A percentile compares a stretch with the other conserved stretches of the same genome.
Evolutionary conservation across 148 eudicot genomes (phyloP).

Genomic region (Camellia granthamiana): DNA sequence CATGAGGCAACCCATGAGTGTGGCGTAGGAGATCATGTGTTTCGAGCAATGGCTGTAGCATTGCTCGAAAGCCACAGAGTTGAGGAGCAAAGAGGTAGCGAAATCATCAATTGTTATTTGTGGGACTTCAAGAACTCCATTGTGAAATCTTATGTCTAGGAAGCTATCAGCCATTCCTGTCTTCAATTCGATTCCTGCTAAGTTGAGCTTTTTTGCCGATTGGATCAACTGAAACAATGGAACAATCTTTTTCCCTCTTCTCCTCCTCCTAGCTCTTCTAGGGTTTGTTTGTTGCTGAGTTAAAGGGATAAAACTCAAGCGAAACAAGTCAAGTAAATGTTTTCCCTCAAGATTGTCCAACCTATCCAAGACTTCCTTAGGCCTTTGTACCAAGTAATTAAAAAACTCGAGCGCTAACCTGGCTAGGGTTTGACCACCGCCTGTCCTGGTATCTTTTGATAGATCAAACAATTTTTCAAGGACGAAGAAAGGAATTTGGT

Average conservation of each 20-base stretch:
- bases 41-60: not conserved
- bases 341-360: not conserved
- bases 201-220: not conserved
- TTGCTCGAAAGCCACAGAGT: conserved; percentile 7
- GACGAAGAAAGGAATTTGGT: conserved; percentile 4
- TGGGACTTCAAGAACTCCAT: not conserved
- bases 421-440: not conserved
- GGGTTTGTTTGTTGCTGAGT: not conserved
- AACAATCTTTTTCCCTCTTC: not conserved
- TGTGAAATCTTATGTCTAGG: not conserved
- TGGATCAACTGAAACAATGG: not conserved
- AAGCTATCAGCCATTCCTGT: not conserved
- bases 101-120: not conserved
- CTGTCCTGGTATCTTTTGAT: not conserved
- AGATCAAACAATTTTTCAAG: not conserved
- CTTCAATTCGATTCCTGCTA: not conserved
- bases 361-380: not conserved
- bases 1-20: not conserved
- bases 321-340: conserved; percentile 2
- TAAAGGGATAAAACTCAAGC: conserved; percentile 4
- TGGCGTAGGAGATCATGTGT: not conserved
- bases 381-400: not conserved
- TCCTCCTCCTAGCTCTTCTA: not conserved
- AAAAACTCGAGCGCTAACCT: not conserved
- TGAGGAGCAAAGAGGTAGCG: not conserved